Evolutionary conservation across 805 yeast species (phyloP), one percentile per base, ranked within the genome.

Genomic region (Starmerella bacillaris): DNA sequence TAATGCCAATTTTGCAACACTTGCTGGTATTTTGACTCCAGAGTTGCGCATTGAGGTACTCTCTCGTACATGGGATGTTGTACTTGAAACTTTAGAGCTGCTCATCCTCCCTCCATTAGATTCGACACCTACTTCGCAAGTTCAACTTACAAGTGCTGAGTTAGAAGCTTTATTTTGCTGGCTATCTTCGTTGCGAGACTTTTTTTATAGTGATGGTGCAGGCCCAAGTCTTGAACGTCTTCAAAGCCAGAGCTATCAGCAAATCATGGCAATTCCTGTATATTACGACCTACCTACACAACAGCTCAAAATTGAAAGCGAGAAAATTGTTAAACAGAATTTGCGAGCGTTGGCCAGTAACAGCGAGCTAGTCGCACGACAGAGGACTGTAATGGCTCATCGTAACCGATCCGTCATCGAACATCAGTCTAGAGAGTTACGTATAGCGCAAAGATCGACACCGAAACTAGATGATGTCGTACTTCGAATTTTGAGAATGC

Each of bases 11-110:
- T 60, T 80, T 31, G 64, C 64, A 35, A 72, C 75, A 1, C 56
- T 80, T 27, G 82, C 80, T 0, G 58, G 65, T 8, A 64, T 60
- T 26, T 54, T 80, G 27, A 67, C 79, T 1, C 58, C 63, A 15
- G 71, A 65, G 1, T 54, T 76, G 22, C 54, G 76, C 14, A 50
- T 67, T 34, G 67, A 69, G 42, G 78, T 79, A 0, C 76, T 80
- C 78, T 48, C 74, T 1, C 75, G 74, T 34, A 70, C 86, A 0
- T 86, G 96, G 96, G 57, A 60, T n/a, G 72, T 71, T 9, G 71
- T 82, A 2, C 59, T 86, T 5, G 56, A 61, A 2, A 63, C 72
- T 18, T 77, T 86, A 1, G 94, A 82, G 47, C 65, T 63, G 26
- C 57, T 86, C 14, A 51, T 83, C 3, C 55, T 86, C 4, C 96